phyloP scores from a whole-genome alignment of 148 eudicot species.

The Fagopyrum esculentum region DNA sequence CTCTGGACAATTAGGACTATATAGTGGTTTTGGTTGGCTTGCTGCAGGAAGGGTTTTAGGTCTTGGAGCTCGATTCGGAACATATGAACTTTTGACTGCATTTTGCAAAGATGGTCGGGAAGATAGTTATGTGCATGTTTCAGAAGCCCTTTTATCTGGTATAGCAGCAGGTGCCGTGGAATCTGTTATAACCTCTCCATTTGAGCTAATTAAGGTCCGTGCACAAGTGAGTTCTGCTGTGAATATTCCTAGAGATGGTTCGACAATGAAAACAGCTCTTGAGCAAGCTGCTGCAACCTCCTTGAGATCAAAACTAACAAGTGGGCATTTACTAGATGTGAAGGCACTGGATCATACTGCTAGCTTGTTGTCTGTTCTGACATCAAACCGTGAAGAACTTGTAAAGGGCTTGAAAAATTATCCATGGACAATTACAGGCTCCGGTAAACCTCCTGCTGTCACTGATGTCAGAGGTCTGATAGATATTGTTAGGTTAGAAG shows the following conservation, averaged over 20 bases:
- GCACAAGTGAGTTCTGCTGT: slow-evolving; percentile 81
- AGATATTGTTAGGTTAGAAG: slow-evolving; percentile 71
- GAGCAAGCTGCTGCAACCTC: slow-evolving; percentile 21
- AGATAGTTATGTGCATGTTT: slow-evolving; percentile 55
- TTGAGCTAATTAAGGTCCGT: slow-evolving; percentile 74
- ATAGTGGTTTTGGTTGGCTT: slow-evolving; percentile 68
- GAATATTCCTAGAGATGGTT: slow-evolving; percentile 17
- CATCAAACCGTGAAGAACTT: slow-evolving; percentile 37
- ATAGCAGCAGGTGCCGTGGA: slow-evolving; percentile 72
- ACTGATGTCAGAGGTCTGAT: slow-evolving; percentile 42
- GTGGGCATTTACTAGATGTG: slow-evolving; percentile 42
- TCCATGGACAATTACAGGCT: slow-evolving; percentile 97
- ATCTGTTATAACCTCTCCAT: slow-evolving; percentile 68
- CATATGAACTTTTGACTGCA: slow-evolving; percentile 74
- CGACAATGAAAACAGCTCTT: slow-evolving; percentile 18
- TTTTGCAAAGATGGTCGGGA: slow-evolving; percentile 83
- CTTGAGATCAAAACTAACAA: slow-evolving; percentile 45
- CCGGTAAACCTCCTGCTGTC: slow-evolving; percentile 81
- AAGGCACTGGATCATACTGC: slow-evolving; percentile 50
- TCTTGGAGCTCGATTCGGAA: slow-evolving; percentile 77
- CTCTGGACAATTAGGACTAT: slow-evolving; percentile 72
- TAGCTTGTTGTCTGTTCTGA: slow-evolving; percentile 58
- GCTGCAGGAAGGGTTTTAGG: slow-evolving; percentile 57
- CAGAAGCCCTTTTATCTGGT: slow-evolving; percentile 86
- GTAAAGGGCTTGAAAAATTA: slow-evolving; percentile 59